These are phyloP conservation scores for Wallacemonas rigidus DNA, from an alignment of 208 protist genomes.

Conservation along the genomic window DNA sequence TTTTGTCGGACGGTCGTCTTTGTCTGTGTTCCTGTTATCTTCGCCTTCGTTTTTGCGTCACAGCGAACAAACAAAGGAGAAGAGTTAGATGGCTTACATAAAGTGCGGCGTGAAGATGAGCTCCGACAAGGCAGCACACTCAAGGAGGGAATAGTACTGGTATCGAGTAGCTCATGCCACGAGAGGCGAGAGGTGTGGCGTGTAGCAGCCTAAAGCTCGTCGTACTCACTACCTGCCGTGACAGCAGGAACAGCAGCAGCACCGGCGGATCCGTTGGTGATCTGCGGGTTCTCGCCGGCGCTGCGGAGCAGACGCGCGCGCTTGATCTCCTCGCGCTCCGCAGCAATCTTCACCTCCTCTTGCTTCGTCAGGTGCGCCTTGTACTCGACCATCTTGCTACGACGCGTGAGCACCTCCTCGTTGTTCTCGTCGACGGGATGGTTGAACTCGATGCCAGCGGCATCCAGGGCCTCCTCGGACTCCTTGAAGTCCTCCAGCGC, in stretches of 20 bases:
- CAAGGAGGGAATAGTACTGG: no score
- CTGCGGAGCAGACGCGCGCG: conserved; percentile 53
- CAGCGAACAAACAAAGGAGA: no score
- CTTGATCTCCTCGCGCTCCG: conserved; percentile 84
- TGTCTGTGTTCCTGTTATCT: no score
- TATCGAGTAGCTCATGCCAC: no score
- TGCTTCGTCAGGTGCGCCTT: conserved; percentile 72
- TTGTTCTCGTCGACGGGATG: conserved; percentile 61
- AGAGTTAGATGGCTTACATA: no score
- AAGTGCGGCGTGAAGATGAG: no score
- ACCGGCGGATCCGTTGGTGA: conserved; percentile 27
- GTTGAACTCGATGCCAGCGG: conserved; percentile 51
- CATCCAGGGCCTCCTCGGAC: conserved; percentile 68
- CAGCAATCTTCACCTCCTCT: conserved; percentile 80
- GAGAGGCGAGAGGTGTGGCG: no score
- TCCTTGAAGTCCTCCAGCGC: conserved; percentile 66
- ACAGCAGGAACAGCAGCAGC: conserved; percentile 12
- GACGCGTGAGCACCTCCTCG: conserved; percentile 65
- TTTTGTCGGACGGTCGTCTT: no score
- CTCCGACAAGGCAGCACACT: no score
- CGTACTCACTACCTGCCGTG: conserved; percentile 7
- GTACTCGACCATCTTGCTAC: conserved; percentile 89
- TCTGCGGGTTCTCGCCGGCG: conserved; percentile 32
- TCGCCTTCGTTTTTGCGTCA: no score
- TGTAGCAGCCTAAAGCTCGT: no score